These are phyloP conservation scores for Termitomyces sp. DNA, from an alignment of 768 basidiomycete genomes.

Conservation along the genomic window DNA sequence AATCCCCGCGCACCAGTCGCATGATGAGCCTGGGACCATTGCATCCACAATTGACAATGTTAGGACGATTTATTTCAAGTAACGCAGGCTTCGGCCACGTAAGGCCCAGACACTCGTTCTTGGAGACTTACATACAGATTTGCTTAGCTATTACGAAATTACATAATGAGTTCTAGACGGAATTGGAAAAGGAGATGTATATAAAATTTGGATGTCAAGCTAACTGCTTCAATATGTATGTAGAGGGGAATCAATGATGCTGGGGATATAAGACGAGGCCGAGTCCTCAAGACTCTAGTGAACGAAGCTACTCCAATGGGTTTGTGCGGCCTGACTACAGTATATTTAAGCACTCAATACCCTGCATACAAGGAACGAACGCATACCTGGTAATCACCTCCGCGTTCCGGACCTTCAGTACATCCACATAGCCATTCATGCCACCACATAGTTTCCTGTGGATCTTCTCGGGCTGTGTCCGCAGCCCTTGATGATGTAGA, in stretches of 20 bases:
- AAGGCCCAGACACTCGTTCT: not conserved
- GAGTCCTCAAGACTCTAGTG: not conserved
- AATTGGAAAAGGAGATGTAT: not conserved
- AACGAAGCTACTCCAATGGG: slow-evolving; percentile 42
- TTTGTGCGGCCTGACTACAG: slow-evolving; percentile 73
- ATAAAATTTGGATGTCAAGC: not conserved
- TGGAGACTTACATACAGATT: too few species aligned
- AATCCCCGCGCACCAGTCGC: not conserved
- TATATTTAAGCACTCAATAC: slow-evolving; percentile 2
- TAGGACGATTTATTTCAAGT: not conserved
- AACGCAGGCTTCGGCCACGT: too few species aligned
- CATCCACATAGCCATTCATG: slow-evolving; percentile 86
- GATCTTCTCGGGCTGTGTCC: slow-evolving; percentile 25
- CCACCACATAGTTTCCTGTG: slow-evolving; percentile 63
- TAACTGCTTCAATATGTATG: too few species aligned
- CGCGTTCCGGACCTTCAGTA: slow-evolving; percentile 68
- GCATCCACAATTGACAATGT: not conserved
- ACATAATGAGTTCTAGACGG: not conserved
- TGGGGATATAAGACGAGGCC: not conserved
- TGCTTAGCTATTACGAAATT: not conserved
- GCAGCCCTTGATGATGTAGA: slow-evolving; percentile 17
- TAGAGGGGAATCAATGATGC: not conserved
- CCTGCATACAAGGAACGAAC: not conserved
- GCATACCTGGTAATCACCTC: slow-evolving; percentile 65
- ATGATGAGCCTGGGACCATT: too few species aligned